phyloP scores from a whole-genome alignment of 2,329 filamentous ascomycete species.

The Esteya vermicola region DNA sequence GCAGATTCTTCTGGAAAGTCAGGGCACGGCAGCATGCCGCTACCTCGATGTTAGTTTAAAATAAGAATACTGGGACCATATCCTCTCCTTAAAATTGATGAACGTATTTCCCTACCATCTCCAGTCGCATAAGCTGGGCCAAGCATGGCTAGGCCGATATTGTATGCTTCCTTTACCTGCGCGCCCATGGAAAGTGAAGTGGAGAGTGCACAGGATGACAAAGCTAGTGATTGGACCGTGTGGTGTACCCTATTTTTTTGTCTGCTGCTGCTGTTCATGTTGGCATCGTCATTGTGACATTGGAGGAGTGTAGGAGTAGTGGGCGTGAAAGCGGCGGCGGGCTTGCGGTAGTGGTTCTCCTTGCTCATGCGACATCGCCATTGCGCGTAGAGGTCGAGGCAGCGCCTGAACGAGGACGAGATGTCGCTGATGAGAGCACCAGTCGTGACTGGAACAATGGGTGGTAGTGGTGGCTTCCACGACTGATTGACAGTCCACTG shows the following conservation, averaged over 20 bases:
- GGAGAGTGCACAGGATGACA: conserved; percentile 16
- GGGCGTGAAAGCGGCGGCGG: no score
- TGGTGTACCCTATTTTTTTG: no score
- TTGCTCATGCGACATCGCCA: conserved; percentile 21
- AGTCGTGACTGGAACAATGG: no score
- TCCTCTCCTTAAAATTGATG: background rate
- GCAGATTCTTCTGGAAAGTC: conserved; percentile 13
- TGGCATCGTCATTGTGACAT: conserved; percentile 20
- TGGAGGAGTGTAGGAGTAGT: no score
- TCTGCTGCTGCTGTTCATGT: conserved; percentile 12
- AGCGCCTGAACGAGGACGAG: conserved; percentile 3
- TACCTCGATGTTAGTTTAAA: conserved; percentile 8
- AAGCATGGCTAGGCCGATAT: conserved; percentile 18
- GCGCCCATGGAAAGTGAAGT: conserved; percentile 19
- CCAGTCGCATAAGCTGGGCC: conserved; percentile 20
- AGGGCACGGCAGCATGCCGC: conserved; percentile 18
- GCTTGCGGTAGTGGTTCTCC: conserved; percentile 19
- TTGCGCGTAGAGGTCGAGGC: conserved; percentile 18
- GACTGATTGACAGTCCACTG: no score
- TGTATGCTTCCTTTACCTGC: conserved; percentile 18
- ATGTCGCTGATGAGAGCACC: no score
- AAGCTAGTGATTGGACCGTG: background rate
- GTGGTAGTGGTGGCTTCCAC: no score
- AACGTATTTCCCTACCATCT: conserved; percentile 16
- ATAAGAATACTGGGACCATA: no score